Base-by-base conservation (phyloP, 352 stramenopile species). In the Phytophthora sojae region DNA sequence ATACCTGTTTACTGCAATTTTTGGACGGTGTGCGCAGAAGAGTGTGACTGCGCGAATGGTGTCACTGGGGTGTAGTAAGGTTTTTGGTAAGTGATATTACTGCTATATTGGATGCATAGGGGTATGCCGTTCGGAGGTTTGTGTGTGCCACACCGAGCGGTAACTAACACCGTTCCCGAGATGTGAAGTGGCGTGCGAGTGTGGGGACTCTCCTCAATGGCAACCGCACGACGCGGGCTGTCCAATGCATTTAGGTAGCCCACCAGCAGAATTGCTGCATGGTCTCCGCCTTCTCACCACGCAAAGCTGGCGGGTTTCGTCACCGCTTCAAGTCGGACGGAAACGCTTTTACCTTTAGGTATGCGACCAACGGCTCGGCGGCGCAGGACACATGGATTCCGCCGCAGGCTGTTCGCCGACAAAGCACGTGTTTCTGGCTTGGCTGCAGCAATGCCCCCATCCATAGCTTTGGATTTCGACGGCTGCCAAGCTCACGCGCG, bases 111-210 rank as follows among this genome's bases (percentile, higher is more conserved):
- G 39, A 47, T 47, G 39, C 4, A 21, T 21, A 14, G 5, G 3
- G 14, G 45, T 52, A 52, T 52, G 19, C n/a, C 1, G 15, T 52
- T 5, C 17, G 2, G 15, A 52, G n/a, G 45, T 15, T 52, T 52
- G 2, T 52, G 45, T 47, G 39, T 19, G 14, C 39, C 39, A 47
- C 39, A 47, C 45, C 4, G 6, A 9, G 39, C 50, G 37, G 57
- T 57, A 67, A 47, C 60, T 60, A 66, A 68, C 62, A 51, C 58
- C 39, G 25, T 58, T 59, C 58, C 50, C 59, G 49, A 25, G 62
- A 69, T 69, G 53, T 69, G 58, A 26, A 60, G 23, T 55, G 60
- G 67, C 67, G 59, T 69, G 67, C 67, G 49, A 51, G 67, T 17
- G 61, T 61, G 61, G 67, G 62, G 65, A 74, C 8, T 53, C 45